Conservation (phyloP, 2,329 filamentous ascomycete genomes). For the Ceratocystis cacaofunesta region DNA sequence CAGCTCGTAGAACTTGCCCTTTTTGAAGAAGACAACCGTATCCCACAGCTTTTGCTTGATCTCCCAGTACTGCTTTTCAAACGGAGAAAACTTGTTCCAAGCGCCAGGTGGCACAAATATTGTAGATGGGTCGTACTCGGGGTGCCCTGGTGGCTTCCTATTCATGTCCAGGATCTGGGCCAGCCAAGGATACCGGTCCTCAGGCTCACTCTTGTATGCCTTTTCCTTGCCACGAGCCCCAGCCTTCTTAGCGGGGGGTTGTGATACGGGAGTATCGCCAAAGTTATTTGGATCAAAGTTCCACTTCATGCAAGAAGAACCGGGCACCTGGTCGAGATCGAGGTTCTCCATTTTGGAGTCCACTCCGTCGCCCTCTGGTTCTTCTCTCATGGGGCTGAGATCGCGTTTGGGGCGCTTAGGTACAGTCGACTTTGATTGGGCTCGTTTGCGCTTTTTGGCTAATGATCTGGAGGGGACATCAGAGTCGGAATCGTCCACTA, state of each 20-base stretch:
- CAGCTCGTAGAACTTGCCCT: constrained; percentile 97
- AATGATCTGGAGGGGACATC: constrained; percentile 41
- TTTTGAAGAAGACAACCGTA: constrained; percentile 98
- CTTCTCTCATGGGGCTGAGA: constrained; percentile 24
- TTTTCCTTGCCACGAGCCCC: constrained; percentile 40
- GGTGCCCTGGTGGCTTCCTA: constrained; percentile 58
- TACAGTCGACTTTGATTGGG: constrained; percentile 34
- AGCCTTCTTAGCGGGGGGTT: constrained; percentile 18
- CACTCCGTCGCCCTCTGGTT: constrained; percentile 32
- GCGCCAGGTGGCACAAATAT: constrained; percentile 76
- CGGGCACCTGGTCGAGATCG: constrained; percentile 35
- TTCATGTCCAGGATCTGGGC: constrained; percentile 76
- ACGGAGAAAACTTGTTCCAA: constrained; percentile 73
- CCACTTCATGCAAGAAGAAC: constrained; percentile 48
- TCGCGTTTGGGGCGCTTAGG: constrained; percentile 43
- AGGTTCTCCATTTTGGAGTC: constrained; percentile 30
- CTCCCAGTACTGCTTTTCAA: constrained; percentile 98
- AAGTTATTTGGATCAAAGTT: constrained; percentile 40
- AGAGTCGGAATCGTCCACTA: constrained; percentile 76
- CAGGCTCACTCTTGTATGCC: constrained; percentile 66
- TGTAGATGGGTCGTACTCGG: constrained; percentile 81
- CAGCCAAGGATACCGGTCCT: constrained; percentile 80
- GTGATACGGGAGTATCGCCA: constrained; percentile 21
- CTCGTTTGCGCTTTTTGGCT: constrained; percentile 63
- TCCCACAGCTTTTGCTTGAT: constrained; percentile 98